These are phyloP conservation scores for Tricholomella constricta DNA, from an alignment of 768 basidiomycete genomes.

Conservation along the genomic window DNA sequence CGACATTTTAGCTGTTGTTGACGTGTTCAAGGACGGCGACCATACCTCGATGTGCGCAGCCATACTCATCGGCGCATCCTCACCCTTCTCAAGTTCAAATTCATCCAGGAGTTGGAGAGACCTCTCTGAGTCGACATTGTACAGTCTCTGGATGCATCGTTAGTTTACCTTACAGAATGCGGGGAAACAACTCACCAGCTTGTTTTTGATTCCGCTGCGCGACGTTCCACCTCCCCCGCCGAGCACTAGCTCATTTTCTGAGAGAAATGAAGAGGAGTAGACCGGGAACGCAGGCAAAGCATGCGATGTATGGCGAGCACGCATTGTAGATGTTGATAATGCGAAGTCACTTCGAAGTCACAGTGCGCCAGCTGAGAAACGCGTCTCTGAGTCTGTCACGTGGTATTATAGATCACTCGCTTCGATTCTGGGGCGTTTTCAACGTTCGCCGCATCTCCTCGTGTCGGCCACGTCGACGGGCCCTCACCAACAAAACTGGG, in stretches of 20 bases:
- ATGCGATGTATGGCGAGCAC: conserved; percentile 78
- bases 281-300: conserved; percentile 84
- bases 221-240: conserved; percentile 92
- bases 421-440: neutral
- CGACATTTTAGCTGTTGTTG: conserved; percentile 3
- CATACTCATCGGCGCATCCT: conserved; percentile 98
- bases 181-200: conserved; percentile 60
- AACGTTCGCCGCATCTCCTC: conserved; percentile 1
- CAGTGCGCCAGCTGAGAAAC: neutral
- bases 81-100: conserved; percentile 73
- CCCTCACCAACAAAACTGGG: conserved; percentile 1
- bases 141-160: conserved; percentile 57
- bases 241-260: conserved; percentile 69
- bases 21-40: conserved; percentile 13
- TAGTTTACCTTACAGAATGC: neutral
- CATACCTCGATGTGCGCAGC: conserved; percentile 62
- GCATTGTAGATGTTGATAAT: conserved; percentile 48
- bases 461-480: neutral
- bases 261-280: conserved; percentile 81
- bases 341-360: conserved; percentile 5
- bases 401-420: conserved; percentile 5
- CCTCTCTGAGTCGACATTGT: conserved; percentile 56
- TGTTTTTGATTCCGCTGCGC: conserved; percentile 91
- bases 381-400: conserved; percentile 18
- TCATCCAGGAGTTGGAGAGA: conserved; percentile 62